A percentile compares a stretch with the other conserved stretches of the same genome.
phyloP scores from a whole-genome alignment of 257 asterid species.

The Marsdenia floribunda region DNA sequence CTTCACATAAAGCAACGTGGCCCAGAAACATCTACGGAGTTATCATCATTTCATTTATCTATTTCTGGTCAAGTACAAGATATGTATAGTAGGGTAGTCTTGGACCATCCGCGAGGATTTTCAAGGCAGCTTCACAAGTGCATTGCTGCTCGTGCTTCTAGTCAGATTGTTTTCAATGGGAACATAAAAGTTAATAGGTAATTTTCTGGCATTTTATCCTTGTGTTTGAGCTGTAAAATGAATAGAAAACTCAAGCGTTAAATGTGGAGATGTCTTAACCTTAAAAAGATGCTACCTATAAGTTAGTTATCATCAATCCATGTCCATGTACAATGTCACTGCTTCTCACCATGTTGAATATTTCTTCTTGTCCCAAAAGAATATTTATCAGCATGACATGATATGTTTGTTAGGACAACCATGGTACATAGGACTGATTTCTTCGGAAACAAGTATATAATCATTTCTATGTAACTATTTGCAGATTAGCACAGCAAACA shows the following conservation, averaged over 20 bases:
- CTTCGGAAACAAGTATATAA: background rate
- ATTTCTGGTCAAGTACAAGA: constrained; percentile 84
- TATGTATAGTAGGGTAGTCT: constrained; percentile 68
- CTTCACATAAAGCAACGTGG: constrained; percentile 84
- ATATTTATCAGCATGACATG: background rate
- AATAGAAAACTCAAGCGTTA: background rate
- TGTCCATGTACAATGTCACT: background rate
- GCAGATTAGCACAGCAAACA: constrained; percentile 91
- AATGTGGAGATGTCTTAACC: background rate
- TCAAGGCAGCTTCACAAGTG: constrained; percentile 90
- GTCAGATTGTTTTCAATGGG: constrained; percentile 92
- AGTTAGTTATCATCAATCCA: background rate
- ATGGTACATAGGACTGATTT: background rate
- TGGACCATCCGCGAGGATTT: constrained; percentile 84
- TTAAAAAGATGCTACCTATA: background rate
- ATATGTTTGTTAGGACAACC: background rate
- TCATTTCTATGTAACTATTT: background rate
- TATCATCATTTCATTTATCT: constrained; percentile 77
- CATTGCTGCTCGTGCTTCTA: constrained; percentile 83
- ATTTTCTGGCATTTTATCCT: constrained; percentile 17
- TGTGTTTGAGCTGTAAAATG: background rate
- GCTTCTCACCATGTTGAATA: too few relatives aligned
- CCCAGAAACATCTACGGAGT: constrained; percentile 66
- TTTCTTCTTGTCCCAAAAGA: background rate
- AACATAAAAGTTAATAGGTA: constrained; percentile 90